A percentile compares a stretch with the other conserved stretches of the same genome.
These are phyloP conservation scores for Hanseniaspora sp. DNA, from an alignment of 1,139 yeast species.

Conservation along the genomic window DNA sequence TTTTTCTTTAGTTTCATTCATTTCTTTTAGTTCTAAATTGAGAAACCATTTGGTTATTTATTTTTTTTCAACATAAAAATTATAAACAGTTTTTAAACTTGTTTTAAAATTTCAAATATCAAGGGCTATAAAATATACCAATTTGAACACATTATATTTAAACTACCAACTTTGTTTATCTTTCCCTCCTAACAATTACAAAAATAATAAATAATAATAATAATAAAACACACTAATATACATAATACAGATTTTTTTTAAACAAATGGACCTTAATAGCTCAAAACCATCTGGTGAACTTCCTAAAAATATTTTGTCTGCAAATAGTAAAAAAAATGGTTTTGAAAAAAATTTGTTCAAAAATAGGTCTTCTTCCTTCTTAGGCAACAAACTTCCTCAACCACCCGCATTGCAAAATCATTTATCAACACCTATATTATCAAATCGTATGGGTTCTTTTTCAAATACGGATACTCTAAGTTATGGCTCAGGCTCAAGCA, in stretches of 20 bases:
- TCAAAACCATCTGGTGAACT: neutral
- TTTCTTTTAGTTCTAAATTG: neutral
- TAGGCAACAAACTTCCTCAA: neutral
- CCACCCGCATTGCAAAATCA: neutral
- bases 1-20: too few relatives aligned
- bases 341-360: neutral
- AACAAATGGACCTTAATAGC: neutral
- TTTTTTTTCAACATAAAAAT: too few relatives aligned
- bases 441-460: neutral
- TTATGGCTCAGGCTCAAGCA: neutral
- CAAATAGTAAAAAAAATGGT: neutral
- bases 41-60: neutral
- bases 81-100: too few relatives aligned
- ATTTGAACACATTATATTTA: too few relatives aligned
- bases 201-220: too few relatives aligned
- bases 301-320: neutral
- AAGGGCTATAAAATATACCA: too few relatives aligned
- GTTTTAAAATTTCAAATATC: too few relatives aligned
- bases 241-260: too few relatives aligned
- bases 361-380: neutral
- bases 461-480: neutral
- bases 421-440: neutral
- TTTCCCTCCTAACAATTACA: too few relatives aligned
- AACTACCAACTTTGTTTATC: too few relatives aligned
- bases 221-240: too few relatives aligned